phyloP scores from a whole-genome alignment of 805 yeast genomes.

The Myxozyma geophila region DNA sequence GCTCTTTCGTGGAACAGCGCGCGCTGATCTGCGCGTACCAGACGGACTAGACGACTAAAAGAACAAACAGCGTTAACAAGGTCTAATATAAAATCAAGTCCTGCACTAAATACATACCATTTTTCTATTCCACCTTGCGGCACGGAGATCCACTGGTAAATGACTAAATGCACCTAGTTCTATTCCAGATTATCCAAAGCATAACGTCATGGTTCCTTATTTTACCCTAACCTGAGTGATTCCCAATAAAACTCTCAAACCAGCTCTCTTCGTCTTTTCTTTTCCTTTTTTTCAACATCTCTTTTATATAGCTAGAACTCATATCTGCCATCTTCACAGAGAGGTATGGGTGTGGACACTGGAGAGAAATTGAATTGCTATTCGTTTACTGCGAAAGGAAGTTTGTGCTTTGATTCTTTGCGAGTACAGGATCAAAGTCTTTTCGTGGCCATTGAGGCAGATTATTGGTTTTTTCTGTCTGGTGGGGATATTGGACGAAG shows the following conservation, averaged over 20 bases:
- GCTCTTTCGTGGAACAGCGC: conserved; percentile 7
- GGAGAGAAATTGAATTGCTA: conserved; percentile 31
- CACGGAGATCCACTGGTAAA: too few relatives aligned
- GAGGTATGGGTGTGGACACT: conserved; percentile 38
- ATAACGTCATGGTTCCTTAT: too few relatives aligned
- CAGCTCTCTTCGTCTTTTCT: background rate
- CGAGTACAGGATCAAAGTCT: conserved; percentile 3
- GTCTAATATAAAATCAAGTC: too few relatives aligned
- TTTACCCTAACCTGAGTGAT: too few relatives aligned
- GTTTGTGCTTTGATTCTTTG: conserved; percentile 2
- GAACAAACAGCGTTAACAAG: background rate
- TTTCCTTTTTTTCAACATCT: conserved; percentile 18
- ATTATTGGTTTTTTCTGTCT: conserved; percentile 18
- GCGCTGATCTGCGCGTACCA: conserved; percentile 15
- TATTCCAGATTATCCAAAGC: too few relatives aligned
- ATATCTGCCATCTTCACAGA: conserved; percentile 27
- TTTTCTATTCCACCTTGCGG: too few relatives aligned
- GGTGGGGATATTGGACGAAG: conserved; percentile 15
- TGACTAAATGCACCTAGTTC: too few relatives aligned
- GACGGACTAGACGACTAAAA: background rate
- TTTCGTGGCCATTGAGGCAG: conserved; percentile 19
- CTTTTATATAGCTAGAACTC: conserved; percentile 36
- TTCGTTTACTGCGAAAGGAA: conserved; percentile 14
- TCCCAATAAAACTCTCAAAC: too few relatives aligned
- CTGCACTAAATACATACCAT: too few relatives aligned